phyloP scores from a whole-genome alignment of 352 stramenopile genomes.

The Globisporangium rhizosaccharum region DNA sequence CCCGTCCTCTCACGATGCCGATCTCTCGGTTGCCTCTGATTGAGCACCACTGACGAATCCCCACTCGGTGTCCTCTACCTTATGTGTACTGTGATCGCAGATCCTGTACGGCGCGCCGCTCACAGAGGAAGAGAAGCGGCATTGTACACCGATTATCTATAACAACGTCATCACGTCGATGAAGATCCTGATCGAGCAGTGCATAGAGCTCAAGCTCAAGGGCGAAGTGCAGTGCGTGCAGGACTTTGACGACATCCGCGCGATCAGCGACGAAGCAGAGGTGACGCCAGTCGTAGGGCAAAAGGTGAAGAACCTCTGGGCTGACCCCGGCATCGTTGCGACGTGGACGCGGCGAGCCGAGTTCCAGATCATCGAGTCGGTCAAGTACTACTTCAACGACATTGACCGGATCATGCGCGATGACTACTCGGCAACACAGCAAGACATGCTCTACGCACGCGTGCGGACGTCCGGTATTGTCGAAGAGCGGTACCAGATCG shows the following conservation, averaged over 20 bases:
- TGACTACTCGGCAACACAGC: constrained; percentile 91
- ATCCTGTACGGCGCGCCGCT: constrained; percentile 81
- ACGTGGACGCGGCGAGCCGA: constrained; percentile 89
- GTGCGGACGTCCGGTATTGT: constrained; percentile 95
- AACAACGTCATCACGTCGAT: constrained; percentile 90
- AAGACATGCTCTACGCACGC: constrained; percentile 95
- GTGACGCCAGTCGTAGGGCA: constrained; percentile 87
- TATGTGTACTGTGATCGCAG: constrained; percentile 18
- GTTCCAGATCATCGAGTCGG: constrained; percentile 96
- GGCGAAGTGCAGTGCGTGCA: constrained; percentile 63
- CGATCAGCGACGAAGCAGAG: constrained; percentile 79
- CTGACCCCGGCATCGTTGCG: constrained; percentile 85
- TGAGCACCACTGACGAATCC: not conserved
- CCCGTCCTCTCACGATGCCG: not conserved
- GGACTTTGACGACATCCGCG: constrained; percentile 78
- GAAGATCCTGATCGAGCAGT: constrained; percentile 90
- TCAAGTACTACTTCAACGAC: constrained; percentile 97
- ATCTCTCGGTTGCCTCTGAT: not conserved
- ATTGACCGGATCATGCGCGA: constrained; percentile 92
- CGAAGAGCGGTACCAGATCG: constrained; percentile 93
- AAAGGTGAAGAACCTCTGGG: constrained; percentile 94
- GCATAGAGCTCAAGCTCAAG: constrained; percentile 75
- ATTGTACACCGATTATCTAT: constrained; percentile 87
- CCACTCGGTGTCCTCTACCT: not conserved
- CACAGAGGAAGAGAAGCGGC: constrained; percentile 85